Base-by-base conservation (phyloP, 2,329 filamentous ascomycete genomes). In the Elsinoe arachidis region DNA sequence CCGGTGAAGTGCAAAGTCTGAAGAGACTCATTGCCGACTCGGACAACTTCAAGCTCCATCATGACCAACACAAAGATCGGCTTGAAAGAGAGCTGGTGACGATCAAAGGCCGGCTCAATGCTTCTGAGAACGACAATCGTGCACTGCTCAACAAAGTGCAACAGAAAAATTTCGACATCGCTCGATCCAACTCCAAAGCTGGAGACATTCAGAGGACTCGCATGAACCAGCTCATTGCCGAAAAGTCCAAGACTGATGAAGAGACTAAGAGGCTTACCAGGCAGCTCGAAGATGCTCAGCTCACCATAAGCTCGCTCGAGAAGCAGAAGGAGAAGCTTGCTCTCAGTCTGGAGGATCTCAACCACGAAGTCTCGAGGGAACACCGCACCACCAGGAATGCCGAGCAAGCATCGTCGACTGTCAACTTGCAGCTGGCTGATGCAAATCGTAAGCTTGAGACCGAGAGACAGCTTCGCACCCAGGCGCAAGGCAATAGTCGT, bases 91-190 rank as follows among this genome's bases (percentile, higher is more conserved):
- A 99, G 69, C 79, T 97, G 5, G 86, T 89, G 19, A 96, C 92
- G 1, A 82, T 96, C 63, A 95, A 93, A 70, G 91, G 91, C 60
- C 86, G 92, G 19, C 77, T 99, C 39, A 81, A 86, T 6, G 93
- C 92, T 21, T 97, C 92, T 0, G 92, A 99, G 70, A 96, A 97
- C 65, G 92, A 97, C 73, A 97, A 97, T 66, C 86, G 90, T 54
- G 86, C 90, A 4, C 77, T 99, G n/a, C 80, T 97, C 63, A 97
- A 96, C 75, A 97, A 97, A 72, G 80, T 99, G 15, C 92, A 97
- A 67, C 92, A 97, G 67, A 97, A 97, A 76, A 93, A 95, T 30
- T 80, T 99, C 5, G 92, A 99, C 68, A 95, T 99, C 70, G 92
- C 92, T 39, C 83, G 93, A 46, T 93, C 92, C 0, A 89, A 83